These are phyloP conservation scores for Botrytis hyacinthi DNA, from an alignment of 2,329 filamentous ascomycete species.

Conservation along the genomic window DNA sequence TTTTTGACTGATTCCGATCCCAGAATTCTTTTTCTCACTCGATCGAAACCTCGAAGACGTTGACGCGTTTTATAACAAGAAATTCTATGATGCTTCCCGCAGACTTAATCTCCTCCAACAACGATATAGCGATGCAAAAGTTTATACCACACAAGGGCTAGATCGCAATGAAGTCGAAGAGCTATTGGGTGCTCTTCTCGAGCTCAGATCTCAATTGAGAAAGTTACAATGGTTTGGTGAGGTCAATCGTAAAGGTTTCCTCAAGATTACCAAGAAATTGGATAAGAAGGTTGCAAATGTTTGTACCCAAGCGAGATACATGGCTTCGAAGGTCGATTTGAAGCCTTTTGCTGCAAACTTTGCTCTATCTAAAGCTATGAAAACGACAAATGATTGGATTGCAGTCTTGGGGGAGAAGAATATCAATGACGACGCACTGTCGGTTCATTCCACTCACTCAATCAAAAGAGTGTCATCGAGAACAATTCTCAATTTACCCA, in stretches of 20 bases:
- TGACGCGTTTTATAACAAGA: slow-evolving; percentile 95
- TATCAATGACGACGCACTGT: slow-evolving; percentile 70
- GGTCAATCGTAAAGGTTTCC: slow-evolving; percentile 90
- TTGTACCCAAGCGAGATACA: slow-evolving; percentile 78
- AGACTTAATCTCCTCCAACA: slow-evolving; percentile 84
- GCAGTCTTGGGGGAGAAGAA: slow-evolving; percentile 77
- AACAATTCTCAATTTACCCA: slow-evolving; percentile 69
- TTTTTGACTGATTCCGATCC: slow-evolving; percentile 31
- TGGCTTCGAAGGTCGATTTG: slow-evolving; percentile 86
- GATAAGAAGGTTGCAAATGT: slow-evolving; percentile 87
- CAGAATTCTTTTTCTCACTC: slow-evolving; percentile 95
- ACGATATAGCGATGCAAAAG: slow-evolving; percentile 71
- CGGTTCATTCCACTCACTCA: slow-evolving; percentile 66
- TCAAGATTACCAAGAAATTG: slow-evolving; percentile 98
- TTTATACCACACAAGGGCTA: slow-evolving; percentile 65
- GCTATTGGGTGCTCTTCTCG: slow-evolving; percentile 82
- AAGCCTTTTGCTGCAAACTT: slow-evolving; percentile 80
- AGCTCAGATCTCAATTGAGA: slow-evolving; percentile 80
- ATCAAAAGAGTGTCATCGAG: slow-evolving; percentile 75
- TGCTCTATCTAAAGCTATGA: slow-evolving; percentile 56
- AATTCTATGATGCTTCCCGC: slow-evolving; percentile 79
- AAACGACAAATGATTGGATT: slow-evolving; percentile 85
- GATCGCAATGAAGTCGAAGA: slow-evolving; percentile 91
- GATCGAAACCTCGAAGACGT: slow-evolving; percentile 98
- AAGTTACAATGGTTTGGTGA: slow-evolving; percentile 98